Conservation (phyloP, 2,329 filamentous ascomycete genomes). For the Trichoderma koningiopsis region DNA sequence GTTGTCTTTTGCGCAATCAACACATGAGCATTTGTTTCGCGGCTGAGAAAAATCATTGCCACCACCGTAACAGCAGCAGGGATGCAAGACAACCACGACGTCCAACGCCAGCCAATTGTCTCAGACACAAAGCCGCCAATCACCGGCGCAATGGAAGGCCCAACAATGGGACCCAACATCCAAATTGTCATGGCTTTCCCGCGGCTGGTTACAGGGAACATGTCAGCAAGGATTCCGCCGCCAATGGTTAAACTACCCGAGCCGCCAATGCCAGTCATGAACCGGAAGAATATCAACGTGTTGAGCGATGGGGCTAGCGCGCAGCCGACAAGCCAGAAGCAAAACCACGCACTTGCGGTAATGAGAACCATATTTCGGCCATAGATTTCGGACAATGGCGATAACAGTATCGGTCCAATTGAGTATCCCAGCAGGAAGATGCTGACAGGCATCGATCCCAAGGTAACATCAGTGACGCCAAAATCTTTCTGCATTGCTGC, state of each 20-base stretch:
- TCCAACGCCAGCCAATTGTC: conserved; percentile 56
- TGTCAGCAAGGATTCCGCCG: conserved; percentile 57
- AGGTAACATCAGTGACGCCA: conserved; percentile 4
- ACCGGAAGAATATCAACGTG: conserved; percentile 60
- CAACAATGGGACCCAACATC: conserved; percentile 60
- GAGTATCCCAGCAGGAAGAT: conserved; percentile 19
- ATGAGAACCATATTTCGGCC: conserved; percentile 61
- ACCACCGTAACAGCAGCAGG: conserved; percentile 32
- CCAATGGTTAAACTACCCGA: conserved; percentile 58
- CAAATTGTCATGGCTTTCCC: conserved; percentile 55
- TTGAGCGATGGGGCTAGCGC: conserved; percentile 58
- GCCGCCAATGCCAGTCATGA: conserved; percentile 61
- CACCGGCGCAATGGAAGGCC: conserved; percentile 53
- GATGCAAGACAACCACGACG: conserved; percentile 41
- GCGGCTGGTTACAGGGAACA: conserved; percentile 51
- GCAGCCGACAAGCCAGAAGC: conserved; percentile 65
- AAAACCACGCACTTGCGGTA: conserved; percentile 60
- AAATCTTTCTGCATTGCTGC: conserved; percentile 3
- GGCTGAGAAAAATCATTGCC: conserved; percentile 11
- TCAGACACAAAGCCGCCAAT: conserved; percentile 53
- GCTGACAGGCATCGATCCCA: conserved; percentile 13
- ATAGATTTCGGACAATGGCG: conserved; percentile 65
- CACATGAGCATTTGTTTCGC: conserved; percentile 13
- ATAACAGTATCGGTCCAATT: conserved; percentile 56
- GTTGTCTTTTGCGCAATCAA: conserved; percentile 8